Percentiles rank a stretch among this genome's conserved stretches.
Evolutionary conservation across 164 flowering plant genomes (phyloP).

Genomic region (Piper betle): DNA sequence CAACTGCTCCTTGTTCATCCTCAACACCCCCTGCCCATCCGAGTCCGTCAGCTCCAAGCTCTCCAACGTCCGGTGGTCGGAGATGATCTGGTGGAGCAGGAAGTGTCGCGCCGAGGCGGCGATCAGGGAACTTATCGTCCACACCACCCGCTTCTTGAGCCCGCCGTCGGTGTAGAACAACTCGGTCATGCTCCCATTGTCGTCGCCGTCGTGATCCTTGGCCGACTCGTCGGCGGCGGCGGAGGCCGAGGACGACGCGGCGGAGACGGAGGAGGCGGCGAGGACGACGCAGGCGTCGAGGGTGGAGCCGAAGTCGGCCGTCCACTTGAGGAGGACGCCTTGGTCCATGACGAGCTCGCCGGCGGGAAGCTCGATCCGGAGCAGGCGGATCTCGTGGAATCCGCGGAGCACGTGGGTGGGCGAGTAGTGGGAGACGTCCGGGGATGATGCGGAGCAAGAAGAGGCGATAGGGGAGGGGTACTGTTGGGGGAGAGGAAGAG

Average conservation of each 20-base stretch:
- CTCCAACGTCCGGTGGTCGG: conserved; percentile 66
- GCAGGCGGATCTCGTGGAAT: conserved; percentile 61
- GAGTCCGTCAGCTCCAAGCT: conserved; percentile 65
- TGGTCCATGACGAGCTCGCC: conserved; percentile 89
- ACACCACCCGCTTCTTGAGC: conserved; percentile 68
- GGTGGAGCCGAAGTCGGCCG: conserved; percentile 86
- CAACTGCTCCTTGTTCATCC: conserved; percentile 75
- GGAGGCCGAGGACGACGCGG: not conserved
- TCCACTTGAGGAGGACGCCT: conserved; percentile 82
- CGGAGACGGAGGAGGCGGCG: conserved; percentile 54
- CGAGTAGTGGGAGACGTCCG: conserved; percentile 77
- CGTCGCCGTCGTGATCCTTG: conserved; percentile 20
- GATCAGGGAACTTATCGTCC: conserved; percentile 83
- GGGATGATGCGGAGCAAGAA: conserved; percentile 3
- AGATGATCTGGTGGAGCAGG: conserved; percentile 69
- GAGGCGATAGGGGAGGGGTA: not conserved
- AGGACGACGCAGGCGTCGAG: conserved; percentile 77
- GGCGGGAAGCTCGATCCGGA: conserved; percentile 70
- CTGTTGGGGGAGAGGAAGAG: conserved; percentile 40
- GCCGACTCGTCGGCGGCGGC: not conserved
- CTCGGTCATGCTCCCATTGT: conserved; percentile 85
- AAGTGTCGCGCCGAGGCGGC: conserved; percentile 88
- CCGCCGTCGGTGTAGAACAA: conserved; percentile 91
- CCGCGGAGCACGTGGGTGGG: conserved; percentile 78
- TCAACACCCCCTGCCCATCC: conserved; percentile 80